These are phyloP conservation scores for Kwoniella sp. DNA, from an alignment of 768 basidiomycete genomes.

Conservation along the genomic window DNA sequence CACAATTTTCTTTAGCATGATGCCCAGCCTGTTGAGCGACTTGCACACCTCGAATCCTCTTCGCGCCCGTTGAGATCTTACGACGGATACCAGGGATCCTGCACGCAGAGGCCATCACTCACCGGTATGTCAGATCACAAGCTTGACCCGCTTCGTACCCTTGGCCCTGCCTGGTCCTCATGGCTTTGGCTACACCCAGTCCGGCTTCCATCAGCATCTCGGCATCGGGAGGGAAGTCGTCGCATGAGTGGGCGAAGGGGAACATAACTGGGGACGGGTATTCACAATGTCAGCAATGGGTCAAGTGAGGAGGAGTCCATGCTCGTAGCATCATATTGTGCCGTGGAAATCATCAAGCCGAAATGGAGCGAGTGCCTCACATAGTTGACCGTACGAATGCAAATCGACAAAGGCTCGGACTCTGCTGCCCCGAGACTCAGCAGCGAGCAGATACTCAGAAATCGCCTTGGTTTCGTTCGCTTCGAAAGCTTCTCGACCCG, in stretches of 20 bases:
- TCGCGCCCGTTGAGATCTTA: not conserved
- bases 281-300: not conserved
- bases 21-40: not conserved
- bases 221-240: constrained; percentile 66
- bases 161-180: constrained; percentile 64
- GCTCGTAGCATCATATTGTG: no score
- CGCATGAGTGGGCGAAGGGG: constrained; percentile 75
- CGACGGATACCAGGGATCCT: no score
- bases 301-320: no score
- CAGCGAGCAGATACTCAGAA: constrained; percentile 65
- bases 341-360: no score
- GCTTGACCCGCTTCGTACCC: constrained; percentile 62
- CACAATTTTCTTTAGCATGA: not conserved
- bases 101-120: no score
- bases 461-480: constrained; percentile 75
- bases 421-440: constrained; percentile 19
- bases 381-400: constrained; percentile 79
- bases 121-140: constrained; percentile 55
- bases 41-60: not conserved
- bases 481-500: constrained; percentile 73
- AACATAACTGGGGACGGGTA: constrained; percentile 64
- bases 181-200: constrained; percentile 66
- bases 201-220: constrained; percentile 77
- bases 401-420: constrained; percentile 72
- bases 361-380: constrained; percentile 58